A percentile compares a stretch with the other conserved stretches of the same genome.
These are phyloP conservation scores for Arctostaphylos glauca DNA, from an alignment of 148 eudicot genomes.

Conservation along the genomic window DNA sequence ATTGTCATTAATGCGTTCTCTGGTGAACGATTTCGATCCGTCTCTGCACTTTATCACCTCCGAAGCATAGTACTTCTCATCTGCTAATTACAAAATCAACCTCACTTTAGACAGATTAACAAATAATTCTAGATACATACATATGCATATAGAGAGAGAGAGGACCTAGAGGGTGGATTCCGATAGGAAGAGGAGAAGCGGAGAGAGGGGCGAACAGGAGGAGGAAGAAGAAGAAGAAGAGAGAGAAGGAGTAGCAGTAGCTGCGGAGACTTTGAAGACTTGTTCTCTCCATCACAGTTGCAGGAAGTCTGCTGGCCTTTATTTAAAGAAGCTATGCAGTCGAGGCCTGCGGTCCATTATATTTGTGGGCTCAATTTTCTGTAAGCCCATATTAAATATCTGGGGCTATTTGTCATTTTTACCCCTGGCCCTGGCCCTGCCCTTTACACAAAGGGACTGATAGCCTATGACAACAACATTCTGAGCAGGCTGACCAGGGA, in stretches of 20 bases:
- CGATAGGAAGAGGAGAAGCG: constrained; percentile 36
- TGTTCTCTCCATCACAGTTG: background rate
- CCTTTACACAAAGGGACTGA: too few relatives aligned
- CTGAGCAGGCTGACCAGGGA: too few relatives aligned
- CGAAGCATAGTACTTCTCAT: constrained; percentile 19
- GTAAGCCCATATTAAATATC: too few relatives aligned
- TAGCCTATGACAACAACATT: too few relatives aligned
- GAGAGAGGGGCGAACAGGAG: constrained; percentile 17
- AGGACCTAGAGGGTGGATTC: constrained; percentile 73
- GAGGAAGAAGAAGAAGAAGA: constrained; percentile 4
- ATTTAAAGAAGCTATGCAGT: constrained; percentile 23
- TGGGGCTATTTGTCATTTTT: too few relatives aligned
- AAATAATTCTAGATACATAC: background rate
- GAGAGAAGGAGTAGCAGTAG: background rate
- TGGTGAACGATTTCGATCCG: constrained; percentile 49
- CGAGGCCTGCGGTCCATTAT: too few relatives aligned
- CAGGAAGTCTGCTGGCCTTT: constrained; percentile 6
- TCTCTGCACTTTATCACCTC: constrained; percentile 73
- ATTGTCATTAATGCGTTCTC: constrained; percentile 66
- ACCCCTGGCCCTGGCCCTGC: too few relatives aligned
- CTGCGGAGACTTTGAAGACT: background rate
- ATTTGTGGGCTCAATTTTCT: too few relatives aligned
- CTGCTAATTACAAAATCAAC: background rate
- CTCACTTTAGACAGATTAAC: background rate
- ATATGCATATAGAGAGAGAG: constrained; percentile 11